Evolutionary conservation across 129 eudicot genomes (phyloP).

Genomic region (Helianthus tuberosus): DNA sequence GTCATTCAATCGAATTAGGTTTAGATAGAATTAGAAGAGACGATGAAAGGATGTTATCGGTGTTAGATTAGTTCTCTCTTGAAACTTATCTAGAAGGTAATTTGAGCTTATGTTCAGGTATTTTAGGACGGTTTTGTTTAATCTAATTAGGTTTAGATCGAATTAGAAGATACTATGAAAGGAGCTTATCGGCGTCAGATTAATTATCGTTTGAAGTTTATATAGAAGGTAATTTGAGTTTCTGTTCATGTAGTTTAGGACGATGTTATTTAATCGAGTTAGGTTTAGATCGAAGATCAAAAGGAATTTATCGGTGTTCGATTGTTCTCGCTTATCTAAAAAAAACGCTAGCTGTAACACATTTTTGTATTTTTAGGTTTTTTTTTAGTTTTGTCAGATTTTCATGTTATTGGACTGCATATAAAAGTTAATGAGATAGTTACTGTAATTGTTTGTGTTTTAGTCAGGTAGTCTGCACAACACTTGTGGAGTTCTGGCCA

Average conservation of each 20-base stretch:
- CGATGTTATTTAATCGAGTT: background rate
- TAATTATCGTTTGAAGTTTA: too few relatives aligned
- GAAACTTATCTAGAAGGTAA: background rate
- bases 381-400: slow-evolving; percentile 13
- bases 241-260: background rate
- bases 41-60: background rate
- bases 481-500: background rate
- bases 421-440: background rate
- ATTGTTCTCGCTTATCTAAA: background rate
- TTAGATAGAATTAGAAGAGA: background rate
- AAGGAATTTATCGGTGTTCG: background rate
- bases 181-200: background rate
- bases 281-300: background rate
- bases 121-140: too few relatives aligned
- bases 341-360: background rate
- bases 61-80: background rate
- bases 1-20: background rate
- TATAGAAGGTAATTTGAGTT: background rate
- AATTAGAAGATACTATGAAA: background rate
- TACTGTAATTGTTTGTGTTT: background rate
- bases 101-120: too few relatives aligned
- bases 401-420: background rate
- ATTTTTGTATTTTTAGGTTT: background rate
- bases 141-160: background rate
- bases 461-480: background rate